A percentile compares a stretch with the other conserved stretches of the same genome.
phyloP scores from a whole-genome alignment of 1,139 yeast genomes.

The Yamadazyma dushanensis region DNA sequence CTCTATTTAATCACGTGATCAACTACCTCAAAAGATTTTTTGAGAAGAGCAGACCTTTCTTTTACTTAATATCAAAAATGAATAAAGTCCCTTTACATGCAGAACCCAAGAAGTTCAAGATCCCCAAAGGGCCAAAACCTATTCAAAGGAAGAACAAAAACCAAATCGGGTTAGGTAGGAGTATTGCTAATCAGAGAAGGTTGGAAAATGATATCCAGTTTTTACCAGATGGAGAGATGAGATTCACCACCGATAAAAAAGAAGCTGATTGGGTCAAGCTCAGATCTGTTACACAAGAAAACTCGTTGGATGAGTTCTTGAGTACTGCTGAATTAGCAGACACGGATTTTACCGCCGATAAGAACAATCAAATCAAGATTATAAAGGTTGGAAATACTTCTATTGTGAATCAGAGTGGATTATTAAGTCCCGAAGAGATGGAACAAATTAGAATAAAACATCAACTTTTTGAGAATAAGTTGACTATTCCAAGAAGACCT shows the following conservation, averaged over 20 bases:
- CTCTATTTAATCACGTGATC: background rate
- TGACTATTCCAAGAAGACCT: conserved; percentile 96
- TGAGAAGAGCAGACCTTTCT: conserved; percentile 4
- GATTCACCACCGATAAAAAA: conserved; percentile 78
- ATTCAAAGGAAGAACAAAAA: conserved; percentile 82
- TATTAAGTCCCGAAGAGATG: conserved; percentile 70
- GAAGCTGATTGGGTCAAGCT: conserved; percentile 89
- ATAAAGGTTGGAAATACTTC: conserved; percentile 70
- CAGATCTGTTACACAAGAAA: conserved; percentile 92
- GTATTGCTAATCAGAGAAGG: conserved; percentile 74
- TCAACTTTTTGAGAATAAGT: conserved; percentile 69
- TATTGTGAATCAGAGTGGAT: conserved; percentile 43
- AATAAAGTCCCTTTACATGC: conserved; percentile 50
- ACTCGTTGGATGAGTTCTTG: conserved; percentile 89
- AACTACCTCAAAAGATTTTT: too few relatives aligned
- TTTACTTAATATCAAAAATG: conserved; percentile 6
- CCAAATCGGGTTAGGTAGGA: conserved; percentile 80
- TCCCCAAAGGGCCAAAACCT: conserved; percentile 92
- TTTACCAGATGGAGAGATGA: conserved; percentile 82
- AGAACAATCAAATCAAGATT: conserved; percentile 78
- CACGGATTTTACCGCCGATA: conserved; percentile 93
- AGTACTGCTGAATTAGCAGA: conserved; percentile 95
- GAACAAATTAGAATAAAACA: conserved; percentile 63
- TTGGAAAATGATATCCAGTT: conserved; percentile 67
- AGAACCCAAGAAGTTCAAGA: conserved; percentile 52